Base-by-base conservation (phyloP, 805 yeast species). In the Candida chauliodis region DNA sequence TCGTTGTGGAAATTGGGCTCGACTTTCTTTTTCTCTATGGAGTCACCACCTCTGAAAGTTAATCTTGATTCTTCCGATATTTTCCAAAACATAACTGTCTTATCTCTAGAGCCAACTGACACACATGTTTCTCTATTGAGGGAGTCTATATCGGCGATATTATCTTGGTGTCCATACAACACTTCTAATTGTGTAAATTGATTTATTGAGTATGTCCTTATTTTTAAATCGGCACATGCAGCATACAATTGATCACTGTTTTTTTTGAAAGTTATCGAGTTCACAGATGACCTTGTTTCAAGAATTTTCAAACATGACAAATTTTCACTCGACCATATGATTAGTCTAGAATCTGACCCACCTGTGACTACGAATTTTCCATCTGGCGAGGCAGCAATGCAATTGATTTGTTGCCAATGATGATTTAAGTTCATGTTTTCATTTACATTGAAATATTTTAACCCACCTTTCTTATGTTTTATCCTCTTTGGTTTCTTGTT, bases 1-100 rank as follows among this genome's bases (percentile, higher is more conserved):
- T 93, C 97, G 30, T 78, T 66, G 47, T 68, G 74, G 50, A 76
- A 73, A 17, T 51, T 53, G 8, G 37, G 20, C 51, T 47, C 56
- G 61, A 47, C 66, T 63, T 47, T 63, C 45, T 54, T 59, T 59
- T 59, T 69, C 49, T 64, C 77, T 34, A 59, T 67, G 11, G 61
- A 62, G 53, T 88, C 96, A 42, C 95, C 95, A 44, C 95, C 96
- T 56, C 96, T 76, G 59, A 91, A 91, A 0, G 96, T 89, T 52
- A 93, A 75, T 55, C 97, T 78, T 1, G 95, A 80, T 63, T 93
- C 99, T 52, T 93, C 99, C 18, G 95, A 79, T 48, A 93, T 88
- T 59, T 93, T 93, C 99, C 99, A 93, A 51, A 86, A 69, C 82
- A 95, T 84, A 8, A 91, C 96, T 4, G 96, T 86, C 52, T 95